Evolutionary conservation across 768 basidiomycete genomes (phyloP).

Genomic region (Cyclocybe aegerita): DNA sequence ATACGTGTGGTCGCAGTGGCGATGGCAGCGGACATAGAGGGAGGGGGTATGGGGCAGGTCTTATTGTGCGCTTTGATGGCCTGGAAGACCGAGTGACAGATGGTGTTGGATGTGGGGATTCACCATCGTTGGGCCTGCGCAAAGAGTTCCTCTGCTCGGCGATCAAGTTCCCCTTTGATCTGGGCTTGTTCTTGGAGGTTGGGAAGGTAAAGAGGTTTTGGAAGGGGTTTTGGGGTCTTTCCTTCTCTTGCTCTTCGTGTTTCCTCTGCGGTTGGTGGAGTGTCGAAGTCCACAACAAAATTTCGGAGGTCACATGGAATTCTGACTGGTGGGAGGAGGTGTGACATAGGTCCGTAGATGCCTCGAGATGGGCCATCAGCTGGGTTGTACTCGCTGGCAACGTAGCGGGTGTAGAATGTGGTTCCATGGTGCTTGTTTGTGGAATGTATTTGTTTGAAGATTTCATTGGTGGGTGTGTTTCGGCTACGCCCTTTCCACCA

Average conservation of each 20-base stretch:
- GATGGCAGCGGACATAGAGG: too few species aligned
- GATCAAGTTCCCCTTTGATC: too few species aligned
- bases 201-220: too few species aligned
- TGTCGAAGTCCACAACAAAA: constrained; percentile 24
- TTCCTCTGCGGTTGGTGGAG: constrained; percentile 9
- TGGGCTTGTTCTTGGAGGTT: too few species aligned
- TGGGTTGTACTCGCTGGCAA: constrained; percentile 34
- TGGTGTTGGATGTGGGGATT: too few species aligned
- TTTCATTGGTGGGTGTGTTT: constrained; percentile 25
- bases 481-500: constrained; percentile 39
- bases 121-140: too few species aligned
- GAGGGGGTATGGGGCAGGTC: too few species aligned
- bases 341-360: constrained; percentile 14
- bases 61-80: too few species aligned
- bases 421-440: not conserved
- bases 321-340: constrained; percentile 24
- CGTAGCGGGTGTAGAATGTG: constrained; percentile 28
- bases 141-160: too few species aligned
- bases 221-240: not conserved
- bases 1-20: too few species aligned
- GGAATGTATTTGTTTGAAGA: constrained; percentile 26
- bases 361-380: constrained; percentile 38
- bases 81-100: too few species aligned
- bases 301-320: constrained; percentile 22
- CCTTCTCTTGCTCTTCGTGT: not conserved